These are phyloP conservation scores for Aspergillus felis DNA, from an alignment of 2,329 filamentous ascomycete genomes.

Conservation along the genomic window DNA sequence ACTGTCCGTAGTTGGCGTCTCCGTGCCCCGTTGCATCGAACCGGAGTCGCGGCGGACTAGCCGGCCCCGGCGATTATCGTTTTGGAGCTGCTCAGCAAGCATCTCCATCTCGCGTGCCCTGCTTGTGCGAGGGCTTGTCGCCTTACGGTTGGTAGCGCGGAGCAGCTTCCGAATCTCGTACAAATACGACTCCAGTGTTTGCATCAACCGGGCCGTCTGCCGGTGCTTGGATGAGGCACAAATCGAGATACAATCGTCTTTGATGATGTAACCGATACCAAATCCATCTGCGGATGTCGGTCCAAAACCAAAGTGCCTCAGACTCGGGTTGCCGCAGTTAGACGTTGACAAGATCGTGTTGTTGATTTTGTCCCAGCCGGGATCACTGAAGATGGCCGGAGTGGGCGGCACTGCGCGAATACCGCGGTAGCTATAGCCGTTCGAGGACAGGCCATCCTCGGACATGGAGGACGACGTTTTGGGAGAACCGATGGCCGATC, in stretches of 20 bases:
- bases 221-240: slow-evolving; percentile 91
- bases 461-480: slow-evolving; percentile 37
- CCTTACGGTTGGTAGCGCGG: slow-evolving; percentile 61
- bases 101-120: slow-evolving; percentile 60
- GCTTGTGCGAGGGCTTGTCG: slow-evolving; percentile 50
- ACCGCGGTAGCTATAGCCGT: slow-evolving; percentile 54
- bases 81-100: slow-evolving; percentile 37
- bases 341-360: slow-evolving; percentile 91
- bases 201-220: slow-evolving; percentile 86
- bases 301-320: slow-evolving; percentile 94
- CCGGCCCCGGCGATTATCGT: slow-evolving; percentile 64
- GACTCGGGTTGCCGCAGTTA: slow-evolving; percentile 95
- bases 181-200: slow-evolving; percentile 84
- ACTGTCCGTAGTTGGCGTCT: slow-evolving; percentile 66
- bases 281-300: slow-evolving; percentile 92
- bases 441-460: slow-evolving; percentile 45
- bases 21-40: slow-evolving; percentile 46
- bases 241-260: slow-evolving; percentile 84
- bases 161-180: slow-evolving; percentile 85
- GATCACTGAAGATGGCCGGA: slow-evolving; percentile 80
- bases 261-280: slow-evolving; percentile 98
- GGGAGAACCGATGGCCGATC: slow-evolving; percentile 23
- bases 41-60: slow-evolving; percentile 58
- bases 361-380: slow-evolving; percentile 93
- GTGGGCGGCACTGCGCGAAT: slow-evolving; percentile 41